These are phyloP conservation scores for Physaria fendleri DNA, from an alignment of 345 rosid genomes.

Conservation along the genomic window DNA sequence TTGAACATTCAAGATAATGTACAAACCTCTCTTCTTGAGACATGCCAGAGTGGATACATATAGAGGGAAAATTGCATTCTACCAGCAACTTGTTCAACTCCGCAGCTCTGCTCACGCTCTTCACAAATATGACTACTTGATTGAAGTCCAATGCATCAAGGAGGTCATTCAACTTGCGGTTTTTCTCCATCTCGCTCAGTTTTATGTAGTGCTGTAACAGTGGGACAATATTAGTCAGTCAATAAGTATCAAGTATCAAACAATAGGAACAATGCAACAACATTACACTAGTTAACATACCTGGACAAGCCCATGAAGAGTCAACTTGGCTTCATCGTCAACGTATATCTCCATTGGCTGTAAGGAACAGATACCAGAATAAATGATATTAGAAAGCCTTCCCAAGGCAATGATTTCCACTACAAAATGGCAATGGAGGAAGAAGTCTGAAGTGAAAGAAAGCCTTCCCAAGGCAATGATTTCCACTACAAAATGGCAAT, in stretches of 20 bases:
- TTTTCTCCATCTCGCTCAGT: constrained; percentile 88
- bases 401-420: constrained; percentile 60
- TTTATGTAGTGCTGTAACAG: constrained; percentile 89
- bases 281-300: constrained; percentile 26
- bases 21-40: constrained; percentile 94
- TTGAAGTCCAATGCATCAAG: constrained; percentile 98
- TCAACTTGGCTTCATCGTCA: constrained; percentile 95
- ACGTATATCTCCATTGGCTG: constrained; percentile 99
- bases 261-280: neutral
- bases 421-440: constrained; percentile 52
- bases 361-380: constrained; percentile 73
- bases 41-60: constrained; percentile 99
- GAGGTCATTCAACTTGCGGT: constrained; percentile 92
- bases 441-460: constrained; percentile 54
- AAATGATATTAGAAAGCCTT: constrained; percentile 62
- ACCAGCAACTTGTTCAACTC: constrained; percentile 86
- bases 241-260: neutral
- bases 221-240: neutral
- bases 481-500: constrained; percentile 57
- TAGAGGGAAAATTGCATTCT: constrained; percentile 96
- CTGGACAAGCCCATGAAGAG: constrained; percentile 99
- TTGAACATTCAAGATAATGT: neutral
- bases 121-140: constrained; percentile 95
- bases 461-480: constrained; percentile 48
- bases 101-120: constrained; percentile 92